These are phyloP conservation scores for Blastobotrys muscicola DNA, from an alignment of 805 yeast species.

Conservation along the genomic window DNA sequence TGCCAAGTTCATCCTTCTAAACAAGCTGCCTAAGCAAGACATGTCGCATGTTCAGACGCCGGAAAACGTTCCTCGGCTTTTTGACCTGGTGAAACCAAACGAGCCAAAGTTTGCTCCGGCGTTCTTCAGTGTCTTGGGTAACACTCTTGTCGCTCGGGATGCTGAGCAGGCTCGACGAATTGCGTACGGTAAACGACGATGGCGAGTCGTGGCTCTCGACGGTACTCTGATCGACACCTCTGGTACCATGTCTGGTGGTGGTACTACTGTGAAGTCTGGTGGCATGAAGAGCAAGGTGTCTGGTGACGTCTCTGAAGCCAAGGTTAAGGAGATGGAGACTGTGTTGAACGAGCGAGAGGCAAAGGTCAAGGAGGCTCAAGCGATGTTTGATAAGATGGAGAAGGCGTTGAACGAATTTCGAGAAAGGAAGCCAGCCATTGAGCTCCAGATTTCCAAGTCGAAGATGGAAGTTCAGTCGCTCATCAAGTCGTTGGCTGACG, in stretches of 20 bases:
- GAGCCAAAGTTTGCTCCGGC: conserved; percentile 72
- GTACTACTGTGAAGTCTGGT: conserved; percentile 55
- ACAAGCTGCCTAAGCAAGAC: conserved; percentile 59
- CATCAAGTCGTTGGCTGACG: conserved; percentile 42
- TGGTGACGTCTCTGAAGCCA: conserved; percentile 40
- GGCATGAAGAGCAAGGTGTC: conserved; percentile 44
- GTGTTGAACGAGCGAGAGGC: conserved; percentile 47
- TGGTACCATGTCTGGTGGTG: conserved; percentile 98
- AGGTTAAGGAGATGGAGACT: conserved; percentile 42
- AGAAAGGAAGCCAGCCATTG: conserved; percentile 63
- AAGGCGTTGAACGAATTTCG: conserved; percentile 46
- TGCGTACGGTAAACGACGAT: conserved; percentile 74
- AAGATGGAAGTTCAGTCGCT: conserved; percentile 57
- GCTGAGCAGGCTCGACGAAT: conserved; percentile 74
- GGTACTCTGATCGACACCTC: conserved; percentile 88
- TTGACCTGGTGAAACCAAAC: conserved; percentile 67
- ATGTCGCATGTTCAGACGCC: conserved; percentile 58
- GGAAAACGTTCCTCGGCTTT: conserved; percentile 63
- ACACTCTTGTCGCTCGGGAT: conserved; percentile 79
- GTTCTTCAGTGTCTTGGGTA: conserved; percentile 75
- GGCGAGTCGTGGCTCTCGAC: conserved; percentile 84
- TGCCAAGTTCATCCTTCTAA: conserved; percentile 75
- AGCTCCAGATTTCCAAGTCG: conserved; percentile 47
- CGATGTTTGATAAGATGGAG: conserved; percentile 50
- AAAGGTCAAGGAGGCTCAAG: conserved; percentile 34